Evolutionary conservation across 179 eudicot genomes (phyloP).

Genomic region (Corrigiola litoralis): DNA sequence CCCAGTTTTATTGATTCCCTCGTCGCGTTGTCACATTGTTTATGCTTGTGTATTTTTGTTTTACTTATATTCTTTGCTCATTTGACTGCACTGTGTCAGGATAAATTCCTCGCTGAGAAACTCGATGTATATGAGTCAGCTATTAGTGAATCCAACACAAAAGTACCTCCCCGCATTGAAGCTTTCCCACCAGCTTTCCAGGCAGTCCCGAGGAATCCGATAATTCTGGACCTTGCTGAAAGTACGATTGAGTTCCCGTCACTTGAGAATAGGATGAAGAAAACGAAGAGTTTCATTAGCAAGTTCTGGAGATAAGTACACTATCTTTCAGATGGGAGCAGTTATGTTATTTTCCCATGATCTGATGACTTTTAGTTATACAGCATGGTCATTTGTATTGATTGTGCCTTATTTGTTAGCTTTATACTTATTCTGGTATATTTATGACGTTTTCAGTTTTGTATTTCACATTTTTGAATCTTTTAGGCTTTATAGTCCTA

Average conservation of each 20-base stretch:
- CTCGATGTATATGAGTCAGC: constrained; percentile 78
- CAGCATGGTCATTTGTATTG: not conserved
- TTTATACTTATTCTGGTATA: not conserved
- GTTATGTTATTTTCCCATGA: not conserved
- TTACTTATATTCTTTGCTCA: not conserved
- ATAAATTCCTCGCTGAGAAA: constrained; percentile 64
- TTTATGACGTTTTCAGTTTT: constrained; percentile 9
- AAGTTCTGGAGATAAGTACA: constrained; percentile 62
- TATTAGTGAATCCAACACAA: constrained; percentile 58
- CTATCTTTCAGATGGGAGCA: not conserved
- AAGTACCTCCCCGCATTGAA: constrained; percentile 60
- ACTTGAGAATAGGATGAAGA: constrained; percentile 79
- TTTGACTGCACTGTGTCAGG: constrained; percentile 36
- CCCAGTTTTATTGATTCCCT: too few species aligned
- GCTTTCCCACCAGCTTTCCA: constrained; percentile 76
- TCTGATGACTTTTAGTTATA: not conserved
- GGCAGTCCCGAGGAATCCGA: constrained; percentile 72
- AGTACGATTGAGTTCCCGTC: constrained; percentile 80
- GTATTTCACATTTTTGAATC: not conserved
- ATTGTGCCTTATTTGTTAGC: too few species aligned
- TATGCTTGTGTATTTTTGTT: not conserved
- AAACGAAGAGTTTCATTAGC: constrained; percentile 66
- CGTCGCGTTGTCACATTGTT: too few species aligned
- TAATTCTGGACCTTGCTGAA: constrained; percentile 77
- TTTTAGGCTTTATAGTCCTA: constrained; percentile 2